Base-by-base conservation (phyloP, 352 stramenopile species). In the Phytophthora fragariae region DNA sequence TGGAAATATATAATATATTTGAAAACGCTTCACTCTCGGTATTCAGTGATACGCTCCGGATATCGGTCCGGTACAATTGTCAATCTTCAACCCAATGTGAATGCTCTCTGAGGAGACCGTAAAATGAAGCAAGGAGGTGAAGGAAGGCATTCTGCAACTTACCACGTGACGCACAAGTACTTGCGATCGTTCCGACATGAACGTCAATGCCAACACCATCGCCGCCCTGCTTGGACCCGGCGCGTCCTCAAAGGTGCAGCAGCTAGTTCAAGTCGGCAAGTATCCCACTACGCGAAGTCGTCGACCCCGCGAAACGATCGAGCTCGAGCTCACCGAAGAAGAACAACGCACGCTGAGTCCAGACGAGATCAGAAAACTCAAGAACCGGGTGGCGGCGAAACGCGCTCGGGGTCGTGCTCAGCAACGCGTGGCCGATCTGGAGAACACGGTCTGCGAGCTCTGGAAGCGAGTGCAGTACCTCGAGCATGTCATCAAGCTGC, bases 301-400 rank as follows among this genome's bases (percentile, higher is more conserved):
- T 7, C 76, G 79, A 56, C 75, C 77, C 14, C 85, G 85, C 24
- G 71, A 73, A 69, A 79, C 71, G 7, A 86, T 86, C 31, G 82
- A 86, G 2, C 85, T 91, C 15, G 80, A 86, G 8, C 84, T 91
- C 15, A 74, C 85, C 1, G 79, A 87, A 57, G 74, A 88, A 62
- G 67, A 84, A n/a, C 68, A 62, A 1, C 57, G 60, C 14, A 53
- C 39, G 7, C 63, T 92, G 35, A 79, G 80, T 75, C 77, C 78
- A 31, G 73, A 80, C 31, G 83, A 92, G 62, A 73, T 92, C 35
- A 81, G 85, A 67, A 87, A 87, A 58, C 79, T 88, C 57, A 92
- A 92, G 69, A 92, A 92, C 72, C 85, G 85, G 7, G 83, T 92
- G 61, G 83, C 85, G 0, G 85, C 85, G 7, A 84, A 84, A 21